These are phyloP conservation scores for Plasmodium gaboni DNA, from an alignment of 169 alveolate genomes.

Conservation along the genomic window DNA sequence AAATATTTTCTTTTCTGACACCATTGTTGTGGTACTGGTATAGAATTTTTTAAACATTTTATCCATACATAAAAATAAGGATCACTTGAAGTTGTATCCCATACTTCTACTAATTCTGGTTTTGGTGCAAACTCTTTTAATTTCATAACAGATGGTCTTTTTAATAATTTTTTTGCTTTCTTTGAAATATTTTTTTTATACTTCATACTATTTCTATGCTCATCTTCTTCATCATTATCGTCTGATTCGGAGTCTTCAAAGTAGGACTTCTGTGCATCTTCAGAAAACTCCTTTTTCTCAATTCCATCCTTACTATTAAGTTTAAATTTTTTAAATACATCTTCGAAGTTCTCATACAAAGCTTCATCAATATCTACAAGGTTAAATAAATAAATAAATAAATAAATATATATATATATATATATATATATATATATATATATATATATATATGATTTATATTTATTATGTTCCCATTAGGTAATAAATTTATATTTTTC, in stretches of 20 bases:
- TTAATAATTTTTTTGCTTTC: slow-evolving; percentile 64
- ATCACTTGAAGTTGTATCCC: slow-evolving; percentile 97
- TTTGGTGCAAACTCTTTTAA: slow-evolving; percentile 83
- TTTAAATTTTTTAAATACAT: slow-evolving; percentile 49
- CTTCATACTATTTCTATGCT: slow-evolving; percentile 10
- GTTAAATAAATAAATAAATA: neutral
- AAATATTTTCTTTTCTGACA: slow-evolving; percentile 96
- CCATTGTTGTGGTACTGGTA: slow-evolving; percentile 99
- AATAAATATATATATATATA: neutral
- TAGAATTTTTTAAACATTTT: slow-evolving; percentile 95
- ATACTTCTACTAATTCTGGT: slow-evolving; percentile 94
- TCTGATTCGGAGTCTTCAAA: slow-evolving; percentile 29
- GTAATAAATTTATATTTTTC: neutral
- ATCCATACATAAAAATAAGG: slow-evolving; percentile 96
- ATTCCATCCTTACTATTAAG: slow-evolving; percentile 31
- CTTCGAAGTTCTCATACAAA: slow-evolving; percentile 29
- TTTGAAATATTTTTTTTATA: slow-evolving; percentile 37
- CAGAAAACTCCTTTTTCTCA: slow-evolving; percentile 20
- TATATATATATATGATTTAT: neutral
- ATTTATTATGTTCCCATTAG: neutral
- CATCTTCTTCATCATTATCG: slow-evolving; percentile 29
- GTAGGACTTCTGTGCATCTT: slow-evolving; percentile 11
- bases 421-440: neutral
- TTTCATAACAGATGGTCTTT: slow-evolving; percentile 76
- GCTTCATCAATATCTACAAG: slow-evolving; percentile 28